A percentile compares a stretch with the other conserved stretches of the same genome.
Evolutionary conservation across 2,329 filamentous ascomycete genomes (phyloP).

Genomic region (Pseudomassariella vexata): DNA sequence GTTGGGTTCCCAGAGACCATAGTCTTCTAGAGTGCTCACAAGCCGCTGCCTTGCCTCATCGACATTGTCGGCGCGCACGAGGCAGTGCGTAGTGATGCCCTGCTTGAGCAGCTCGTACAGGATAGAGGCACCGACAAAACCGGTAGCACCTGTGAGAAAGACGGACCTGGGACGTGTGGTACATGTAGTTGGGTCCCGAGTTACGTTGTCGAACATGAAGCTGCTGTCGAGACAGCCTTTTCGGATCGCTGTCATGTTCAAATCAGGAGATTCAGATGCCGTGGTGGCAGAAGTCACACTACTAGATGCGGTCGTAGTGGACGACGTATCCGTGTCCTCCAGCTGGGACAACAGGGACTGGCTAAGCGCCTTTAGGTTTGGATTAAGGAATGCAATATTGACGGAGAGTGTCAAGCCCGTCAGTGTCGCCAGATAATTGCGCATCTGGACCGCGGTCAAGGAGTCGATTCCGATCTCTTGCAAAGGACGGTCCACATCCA

Average conservation of each 20-base stretch:
- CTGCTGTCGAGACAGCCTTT: slow-evolving; percentile 18
- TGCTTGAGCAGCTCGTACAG: slow-evolving; percentile 16
- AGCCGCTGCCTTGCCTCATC: slow-evolving; percentile 13
- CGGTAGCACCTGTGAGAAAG: slow-evolving; percentile 20
- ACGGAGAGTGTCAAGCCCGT: slow-evolving; percentile 16
- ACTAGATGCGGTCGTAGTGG: slow-evolving; percentile 7
- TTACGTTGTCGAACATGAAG: slow-evolving; percentile 15
- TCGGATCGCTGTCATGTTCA: slow-evolving; percentile 14
- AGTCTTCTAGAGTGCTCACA: slow-evolving; percentile 11
- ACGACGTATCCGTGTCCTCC: slow-evolving; percentile 10
- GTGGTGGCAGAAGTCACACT: slow-evolving; percentile 10
- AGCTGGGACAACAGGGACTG: slow-evolving; percentile 12
- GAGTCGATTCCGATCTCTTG: slow-evolving; percentile 22
- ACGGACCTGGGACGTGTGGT: slow-evolving; percentile 10
- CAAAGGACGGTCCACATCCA: slow-evolving; percentile 15
- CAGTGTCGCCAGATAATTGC: slow-evolving; percentile 17
- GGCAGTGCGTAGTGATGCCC: slow-evolving; percentile 15
- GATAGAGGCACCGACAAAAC: slow-evolving; percentile 22
- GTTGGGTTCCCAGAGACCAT: slow-evolving; percentile 16
- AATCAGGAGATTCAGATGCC: slow-evolving; percentile 5
- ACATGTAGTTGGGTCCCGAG: slow-evolving; percentile 3
- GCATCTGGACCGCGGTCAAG: slow-evolving; percentile 19
- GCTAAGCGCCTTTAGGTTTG: slow-evolving; percentile 15
- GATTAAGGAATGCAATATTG: slow-evolving; percentile 15
- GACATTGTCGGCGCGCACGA: slow-evolving; percentile 15